These are phyloP conservation scores for Benincasa hispida DNA, from an alignment of 306 rosid species.

Conservation along the genomic window DNA sequence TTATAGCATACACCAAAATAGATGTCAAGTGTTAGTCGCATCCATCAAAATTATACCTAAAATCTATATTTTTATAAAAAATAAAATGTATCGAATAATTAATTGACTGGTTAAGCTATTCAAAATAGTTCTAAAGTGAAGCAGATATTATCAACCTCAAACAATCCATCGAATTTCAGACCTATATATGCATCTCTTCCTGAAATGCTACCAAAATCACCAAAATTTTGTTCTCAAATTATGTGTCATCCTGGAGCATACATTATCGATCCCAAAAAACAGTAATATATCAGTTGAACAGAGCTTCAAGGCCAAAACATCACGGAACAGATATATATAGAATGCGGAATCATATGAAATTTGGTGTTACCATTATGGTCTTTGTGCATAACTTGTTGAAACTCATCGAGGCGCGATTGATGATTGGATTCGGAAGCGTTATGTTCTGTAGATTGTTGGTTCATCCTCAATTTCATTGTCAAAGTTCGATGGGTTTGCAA, in stretches of 20 bases:
- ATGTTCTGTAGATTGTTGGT: neutral
- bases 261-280: neutral
- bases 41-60: neutral
- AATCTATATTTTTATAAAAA: too few relatives aligned
- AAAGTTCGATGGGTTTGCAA: neutral
- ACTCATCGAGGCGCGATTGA: neutral
- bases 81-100: too few relatives aligned
- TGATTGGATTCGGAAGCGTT: neutral
- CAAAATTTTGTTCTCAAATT: neutral
- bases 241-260: neutral
- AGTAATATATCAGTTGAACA: neutral
- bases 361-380: slow-evolving; percentile 6
- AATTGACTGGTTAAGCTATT: neutral
- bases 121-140: neutral
- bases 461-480: neutral
- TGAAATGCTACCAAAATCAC: neutral
- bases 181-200: neutral
- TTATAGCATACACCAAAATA: neutral
- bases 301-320: neutral
- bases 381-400: neutral
- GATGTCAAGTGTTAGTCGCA: too few relatives aligned
- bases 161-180: neutral
- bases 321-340: neutral
- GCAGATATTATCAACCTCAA: neutral
- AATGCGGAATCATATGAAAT: neutral